A percentile compares a stretch with the other conserved stretches of the same genome.
phyloP scores from a whole-genome alignment of 164 flowering plant species.

The Vitis rotundifolia region DNA sequence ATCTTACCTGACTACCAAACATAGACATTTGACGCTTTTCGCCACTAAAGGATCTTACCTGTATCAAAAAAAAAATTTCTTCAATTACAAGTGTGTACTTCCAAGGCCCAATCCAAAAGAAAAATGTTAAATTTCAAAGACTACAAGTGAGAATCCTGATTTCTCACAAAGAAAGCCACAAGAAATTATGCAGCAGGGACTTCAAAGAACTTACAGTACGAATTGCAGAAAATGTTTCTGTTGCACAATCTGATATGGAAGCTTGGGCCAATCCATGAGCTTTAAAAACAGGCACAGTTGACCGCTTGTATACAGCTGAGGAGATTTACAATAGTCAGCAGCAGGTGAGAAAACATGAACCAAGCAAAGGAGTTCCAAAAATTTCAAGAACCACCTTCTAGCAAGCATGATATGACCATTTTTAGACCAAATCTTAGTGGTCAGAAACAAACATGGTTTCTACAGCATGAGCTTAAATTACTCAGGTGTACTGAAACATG shows the following conservation, averaged over 20 bases:
- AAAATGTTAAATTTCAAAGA: background rate
- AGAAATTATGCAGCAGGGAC: background rate
- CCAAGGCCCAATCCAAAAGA: no score
- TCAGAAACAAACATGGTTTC: background rate
- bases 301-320: slow-evolving; percentile 80
- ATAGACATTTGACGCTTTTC: slow-evolving; percentile 90
- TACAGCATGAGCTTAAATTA: background rate
- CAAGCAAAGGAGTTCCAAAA: background rate
- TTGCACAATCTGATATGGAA: slow-evolving; percentile 80
- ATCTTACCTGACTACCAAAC: slow-evolving; percentile 75
- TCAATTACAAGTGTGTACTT: no score
- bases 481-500: background rate
- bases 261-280: slow-evolving; percentile 93
- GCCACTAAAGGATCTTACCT: slow-evolving; percentile 80
- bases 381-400: background rate
- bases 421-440: background rate
- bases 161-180: background rate
- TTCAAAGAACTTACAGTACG: slow-evolving; percentile 75
- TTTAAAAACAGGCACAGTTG: slow-evolving; percentile 87
- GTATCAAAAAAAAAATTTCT: no score
- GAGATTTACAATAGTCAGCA: slow-evolving; percentile 19
- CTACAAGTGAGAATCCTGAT: background rate
- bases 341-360: slow-evolving; percentile 1
- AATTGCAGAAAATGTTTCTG: slow-evolving; percentile 93
- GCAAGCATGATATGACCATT: background rate